These are phyloP conservation scores for Rhodotorula sp. DNA, from an alignment of 1,284 basidiomycete species.

Conservation along the genomic window DNA sequence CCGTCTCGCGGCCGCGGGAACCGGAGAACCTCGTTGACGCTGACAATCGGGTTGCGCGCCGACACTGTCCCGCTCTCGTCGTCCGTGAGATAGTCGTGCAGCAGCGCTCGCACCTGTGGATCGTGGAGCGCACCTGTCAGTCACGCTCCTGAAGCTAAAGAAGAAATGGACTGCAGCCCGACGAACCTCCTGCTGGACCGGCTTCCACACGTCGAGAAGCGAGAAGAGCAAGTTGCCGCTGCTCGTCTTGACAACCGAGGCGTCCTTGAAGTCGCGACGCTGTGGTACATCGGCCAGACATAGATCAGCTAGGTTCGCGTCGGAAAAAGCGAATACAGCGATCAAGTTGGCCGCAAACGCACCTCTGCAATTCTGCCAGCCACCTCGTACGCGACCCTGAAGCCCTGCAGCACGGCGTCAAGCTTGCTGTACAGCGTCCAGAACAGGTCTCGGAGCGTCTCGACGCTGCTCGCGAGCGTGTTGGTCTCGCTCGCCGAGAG, in stretches of 20 bases:
- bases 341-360: slow-evolving; percentile 48
- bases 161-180: too few species aligned
- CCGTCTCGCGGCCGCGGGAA: slow-evolving; percentile 78
- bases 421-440: slow-evolving; percentile 98
- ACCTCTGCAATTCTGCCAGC: slow-evolving; percentile 82
- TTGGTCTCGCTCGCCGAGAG: slow-evolving; percentile 76
- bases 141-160: not conserved
- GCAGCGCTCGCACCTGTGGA: slow-evolving; percentile 72
- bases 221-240: slow-evolving; percentile 63
- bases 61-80: slow-evolving; percentile 75
- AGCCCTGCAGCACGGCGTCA: slow-evolving; percentile 89
- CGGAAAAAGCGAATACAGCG: not conserved
- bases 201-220: slow-evolving; percentile 84
- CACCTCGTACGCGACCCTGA: slow-evolving; percentile 89
- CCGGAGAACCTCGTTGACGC: slow-evolving; percentile 92
- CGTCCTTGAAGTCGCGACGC: slow-evolving; percentile 84
- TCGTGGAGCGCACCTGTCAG: not conserved
- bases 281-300: slow-evolving; percentile 48
- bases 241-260: slow-evolving; percentile 70
- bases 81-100: slow-evolving; percentile 88
- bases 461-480: slow-evolving; percentile 67
- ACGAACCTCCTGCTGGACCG: slow-evolving; percentile 82
- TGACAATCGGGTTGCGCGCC: slow-evolving; percentile 80
- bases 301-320: not conserved
- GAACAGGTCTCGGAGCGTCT: slow-evolving; percentile 87